These are phyloP conservation scores for Lupinus albus DNA, from an alignment of 306 rosid species.

Conservation along the genomic window DNA sequence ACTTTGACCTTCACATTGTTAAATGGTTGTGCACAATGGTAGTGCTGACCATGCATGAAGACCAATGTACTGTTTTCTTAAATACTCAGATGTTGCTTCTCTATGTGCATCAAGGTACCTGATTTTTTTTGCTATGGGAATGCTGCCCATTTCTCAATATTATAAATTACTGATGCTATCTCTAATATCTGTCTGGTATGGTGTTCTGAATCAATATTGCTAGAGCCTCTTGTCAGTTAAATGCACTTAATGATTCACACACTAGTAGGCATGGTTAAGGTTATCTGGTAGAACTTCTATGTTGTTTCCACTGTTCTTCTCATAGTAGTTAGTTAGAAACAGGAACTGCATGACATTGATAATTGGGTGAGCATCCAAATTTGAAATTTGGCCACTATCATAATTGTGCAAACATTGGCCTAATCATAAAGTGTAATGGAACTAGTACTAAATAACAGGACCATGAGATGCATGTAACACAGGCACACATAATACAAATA, in stretches of 20 bases:
- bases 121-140: slow-evolving; percentile 14
- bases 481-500: slow-evolving; percentile 5
- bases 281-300: neutral
- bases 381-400: slow-evolving; percentile 34
- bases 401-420: slow-evolving; percentile 25
- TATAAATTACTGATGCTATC: neutral
- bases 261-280: neutral
- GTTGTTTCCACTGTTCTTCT: neutral
- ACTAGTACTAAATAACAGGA: slow-evolving; percentile 25
- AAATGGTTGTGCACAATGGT: slow-evolving; percentile 9
- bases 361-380: slow-evolving; percentile 25
- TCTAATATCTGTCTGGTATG: neutral
- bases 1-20: slow-evolving; percentile 39
- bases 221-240: slow-evolving; percentile 23
- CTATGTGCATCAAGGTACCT: slow-evolving; percentile 38
- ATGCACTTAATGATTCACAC: slow-evolving; percentile 15
- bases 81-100: slow-evolving; percentile 25
- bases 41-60: slow-evolving; percentile 1
- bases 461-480: slow-evolving; percentile 11
- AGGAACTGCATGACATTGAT: neutral
- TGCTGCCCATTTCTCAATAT: neutral
- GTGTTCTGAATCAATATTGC: neutral
- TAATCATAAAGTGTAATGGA: slow-evolving; percentile 27
- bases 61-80: slow-evolving; percentile 20
- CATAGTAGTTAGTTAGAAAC: neutral